Percentiles rank a stretch among this genome's conserved stretches.
These are phyloP conservation scores for Thelephora terrestris DNA, from an alignment of 1,284 basidiomycete genomes.

Conservation along the genomic window DNA sequence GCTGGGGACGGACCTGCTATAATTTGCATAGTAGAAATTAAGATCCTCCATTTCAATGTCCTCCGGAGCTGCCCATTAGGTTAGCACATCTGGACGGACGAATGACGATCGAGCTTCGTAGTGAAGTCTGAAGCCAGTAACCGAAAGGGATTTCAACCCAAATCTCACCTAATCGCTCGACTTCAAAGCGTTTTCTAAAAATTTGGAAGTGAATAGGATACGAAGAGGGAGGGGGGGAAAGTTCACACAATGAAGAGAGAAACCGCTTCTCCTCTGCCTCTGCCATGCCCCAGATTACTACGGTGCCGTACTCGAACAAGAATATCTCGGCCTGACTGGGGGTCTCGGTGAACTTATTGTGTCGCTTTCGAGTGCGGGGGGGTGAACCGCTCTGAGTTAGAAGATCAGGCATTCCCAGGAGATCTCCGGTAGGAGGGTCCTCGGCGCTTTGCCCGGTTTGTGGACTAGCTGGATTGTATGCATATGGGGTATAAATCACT, in stretches of 20 bases:
- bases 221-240: slow-evolving; percentile 1
- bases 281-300: slow-evolving; percentile 97
- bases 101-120: background rate
- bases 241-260: slow-evolving; percentile 73
- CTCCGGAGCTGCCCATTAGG: slow-evolving; percentile 46
- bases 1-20: slow-evolving; percentile 61
- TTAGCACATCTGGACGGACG: background rate
- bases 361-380: slow-evolving; percentile 8
- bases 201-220: slow-evolving; percentile 10
- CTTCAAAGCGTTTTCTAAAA: slow-evolving; percentile 81
- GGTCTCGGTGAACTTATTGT: slow-evolving; percentile 53
- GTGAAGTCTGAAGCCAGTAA: background rate
- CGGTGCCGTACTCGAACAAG: slow-evolving; percentile 87
- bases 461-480: slow-evolving; percentile 44
- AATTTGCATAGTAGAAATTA: slow-evolving; percentile 96
- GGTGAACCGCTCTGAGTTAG: slow-evolving; percentile 19
- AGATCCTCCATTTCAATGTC: slow-evolving; percentile 93
- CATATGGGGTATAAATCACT: slow-evolving; percentile 77
- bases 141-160: background rate
- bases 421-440: slow-evolving; percentile 41
- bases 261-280: slow-evolving; percentile 86
- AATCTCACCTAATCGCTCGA: slow-evolving; percentile 69
- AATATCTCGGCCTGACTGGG: slow-evolving; percentile 81
- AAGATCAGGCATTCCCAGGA: slow-evolving; percentile 66
- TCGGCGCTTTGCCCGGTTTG: slow-evolving; percentile 16